These are phyloP conservation scores for Podila verticillata DNA, from an alignment of 192 early-diverging fungal species.

Conservation along the genomic window DNA sequence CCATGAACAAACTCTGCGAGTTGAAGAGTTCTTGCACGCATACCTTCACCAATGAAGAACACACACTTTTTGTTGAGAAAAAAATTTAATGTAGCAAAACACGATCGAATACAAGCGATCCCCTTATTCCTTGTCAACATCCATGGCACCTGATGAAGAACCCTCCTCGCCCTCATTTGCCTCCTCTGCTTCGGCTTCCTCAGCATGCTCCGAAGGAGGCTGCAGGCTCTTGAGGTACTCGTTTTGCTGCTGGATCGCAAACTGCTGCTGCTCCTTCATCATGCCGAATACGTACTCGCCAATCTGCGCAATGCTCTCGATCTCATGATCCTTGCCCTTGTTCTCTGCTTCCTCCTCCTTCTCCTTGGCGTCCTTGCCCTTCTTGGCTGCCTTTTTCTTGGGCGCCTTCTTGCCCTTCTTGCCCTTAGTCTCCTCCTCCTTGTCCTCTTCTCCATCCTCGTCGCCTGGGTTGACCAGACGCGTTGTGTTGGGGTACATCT, in stretches of 20 bases:
- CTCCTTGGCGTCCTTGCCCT: constrained; percentile 9
- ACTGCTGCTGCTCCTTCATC: constrained; percentile 50
- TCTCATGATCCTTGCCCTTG: constrained; percentile 27
- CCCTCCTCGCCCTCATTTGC: background rate
- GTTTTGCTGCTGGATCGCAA: constrained; percentile 35
- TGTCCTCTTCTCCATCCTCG: constrained; percentile 27
- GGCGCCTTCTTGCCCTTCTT: constrained; percentile 8
- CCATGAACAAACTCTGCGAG: too few relatives aligned
- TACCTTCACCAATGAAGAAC: too few relatives aligned
- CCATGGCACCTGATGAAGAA: background rate
- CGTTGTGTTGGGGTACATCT: constrained; percentile 57
- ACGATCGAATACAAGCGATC: background rate
- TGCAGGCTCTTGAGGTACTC: constrained; percentile 28
- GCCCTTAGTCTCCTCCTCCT: background rate
- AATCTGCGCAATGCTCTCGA: constrained; percentile 32
- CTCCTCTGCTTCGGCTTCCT: background rate
- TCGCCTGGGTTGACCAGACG: constrained; percentile 18
- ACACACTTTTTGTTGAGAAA: too few relatives aligned
- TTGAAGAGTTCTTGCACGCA: too few relatives aligned
- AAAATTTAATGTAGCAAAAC: too few relatives aligned
- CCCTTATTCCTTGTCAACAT: background rate
- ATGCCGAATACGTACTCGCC: constrained; percentile 48
- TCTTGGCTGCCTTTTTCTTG: constrained; percentile 21
- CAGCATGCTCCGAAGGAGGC: background rate
- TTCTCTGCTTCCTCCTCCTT: background rate